Evolutionary conservation across 2,329 filamentous ascomycete genomes (phyloP).

Genomic region (Paracamarosporium sp.): DNA sequence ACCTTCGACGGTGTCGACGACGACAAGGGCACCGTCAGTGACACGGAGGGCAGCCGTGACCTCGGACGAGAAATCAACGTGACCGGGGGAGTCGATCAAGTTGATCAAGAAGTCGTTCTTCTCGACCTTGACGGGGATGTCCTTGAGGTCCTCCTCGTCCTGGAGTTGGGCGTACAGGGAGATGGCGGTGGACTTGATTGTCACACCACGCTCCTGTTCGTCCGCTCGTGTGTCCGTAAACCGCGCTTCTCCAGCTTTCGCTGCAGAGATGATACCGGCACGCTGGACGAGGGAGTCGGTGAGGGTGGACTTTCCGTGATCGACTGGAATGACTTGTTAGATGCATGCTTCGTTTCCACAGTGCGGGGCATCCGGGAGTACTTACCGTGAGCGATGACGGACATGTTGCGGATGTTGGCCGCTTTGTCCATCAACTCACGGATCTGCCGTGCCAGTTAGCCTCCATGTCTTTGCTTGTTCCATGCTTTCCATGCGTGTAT

Average conservation of each 20-base stretch:
- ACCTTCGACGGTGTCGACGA: constrained; percentile 99
- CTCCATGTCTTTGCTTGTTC: constrained; percentile 14
- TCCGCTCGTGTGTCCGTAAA: constrained; percentile 97
- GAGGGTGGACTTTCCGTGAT: constrained; percentile 99
- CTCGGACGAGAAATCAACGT: constrained; percentile 99
- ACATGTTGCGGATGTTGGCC: constrained; percentile 88
- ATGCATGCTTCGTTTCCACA: constrained; percentile 15
- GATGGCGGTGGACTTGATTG: constrained; percentile 99
- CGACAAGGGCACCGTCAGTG: constrained; percentile 98
- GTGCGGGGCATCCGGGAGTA: constrained; percentile 21
- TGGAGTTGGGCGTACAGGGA: constrained; percentile 90
- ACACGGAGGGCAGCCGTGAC: constrained; percentile 99
- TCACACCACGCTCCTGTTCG: constrained; percentile 99
- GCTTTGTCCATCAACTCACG: constrained; percentile 81
- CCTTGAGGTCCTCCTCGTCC: constrained; percentile 88
- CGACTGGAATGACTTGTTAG: constrained; percentile 64
- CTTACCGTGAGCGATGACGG: constrained; percentile 96
- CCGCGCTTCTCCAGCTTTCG: constrained; percentile 94
- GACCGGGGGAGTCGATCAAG: constrained; percentile 99
- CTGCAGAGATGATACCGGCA: constrained; percentile 98
- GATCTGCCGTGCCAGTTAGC: constrained; percentile 62
- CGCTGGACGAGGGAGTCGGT: constrained; percentile 99
- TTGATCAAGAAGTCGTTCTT: constrained; percentile 99
- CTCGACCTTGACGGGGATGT: constrained; percentile 87
- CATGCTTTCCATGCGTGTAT: constrained; percentile 18